Conservation (phyloP, 805 yeast genomes). For the Nakazawaea peltata region DNA sequence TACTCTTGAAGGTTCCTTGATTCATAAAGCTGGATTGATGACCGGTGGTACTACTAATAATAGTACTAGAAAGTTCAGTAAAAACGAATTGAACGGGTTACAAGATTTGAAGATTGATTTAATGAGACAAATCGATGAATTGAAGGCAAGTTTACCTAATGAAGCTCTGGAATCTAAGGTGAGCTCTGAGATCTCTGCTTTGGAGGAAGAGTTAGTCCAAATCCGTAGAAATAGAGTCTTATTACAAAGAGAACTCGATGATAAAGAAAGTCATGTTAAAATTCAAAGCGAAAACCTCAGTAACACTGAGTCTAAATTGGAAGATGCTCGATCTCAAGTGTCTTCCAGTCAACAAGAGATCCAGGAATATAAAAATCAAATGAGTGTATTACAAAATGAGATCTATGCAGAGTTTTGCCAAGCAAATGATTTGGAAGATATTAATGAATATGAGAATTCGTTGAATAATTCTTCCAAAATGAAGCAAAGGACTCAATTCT, state of each 20-base stretch:
- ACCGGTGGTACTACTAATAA: conserved; percentile 74
- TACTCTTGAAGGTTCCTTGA: conserved; percentile 75
- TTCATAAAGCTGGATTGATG: conserved; percentile 84
- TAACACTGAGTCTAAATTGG: conserved; percentile 13
- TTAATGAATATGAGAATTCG: conserved; percentile 74
- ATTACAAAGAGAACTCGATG: conserved; percentile 20
- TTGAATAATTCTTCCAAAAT: conserved; percentile 44
- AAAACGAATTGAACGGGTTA: conserved; percentile 51
- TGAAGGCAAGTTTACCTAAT: conserved; percentile 39
- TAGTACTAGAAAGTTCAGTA: conserved; percentile 61
- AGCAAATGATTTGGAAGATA: conserved; percentile 39
- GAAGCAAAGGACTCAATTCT: conserved; percentile 52
- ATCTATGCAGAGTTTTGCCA: conserved; percentile 49
- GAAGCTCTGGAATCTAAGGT: conserved; percentile 49
- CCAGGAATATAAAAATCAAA: conserved; percentile 14
- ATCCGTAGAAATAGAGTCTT: conserved; percentile 20
- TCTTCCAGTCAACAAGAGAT: conserved; percentile 3
- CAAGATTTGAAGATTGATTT: conserved; percentile 43
- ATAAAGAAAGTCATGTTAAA: conserved; percentile 36
- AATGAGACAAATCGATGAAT: conserved; percentile 31
- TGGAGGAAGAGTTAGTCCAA: conserved; percentile 28
- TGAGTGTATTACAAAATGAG: conserved; percentile 27
- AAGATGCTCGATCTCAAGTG: conserved; percentile 16
- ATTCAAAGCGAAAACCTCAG: conserved; percentile 31
- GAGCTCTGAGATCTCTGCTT: conserved; percentile 42